A percentile compares a stretch with the other conserved stretches of the same genome.
Conservation (phyloP, 352 stramenopile species). For the Globisporangium parvum region DNA sequence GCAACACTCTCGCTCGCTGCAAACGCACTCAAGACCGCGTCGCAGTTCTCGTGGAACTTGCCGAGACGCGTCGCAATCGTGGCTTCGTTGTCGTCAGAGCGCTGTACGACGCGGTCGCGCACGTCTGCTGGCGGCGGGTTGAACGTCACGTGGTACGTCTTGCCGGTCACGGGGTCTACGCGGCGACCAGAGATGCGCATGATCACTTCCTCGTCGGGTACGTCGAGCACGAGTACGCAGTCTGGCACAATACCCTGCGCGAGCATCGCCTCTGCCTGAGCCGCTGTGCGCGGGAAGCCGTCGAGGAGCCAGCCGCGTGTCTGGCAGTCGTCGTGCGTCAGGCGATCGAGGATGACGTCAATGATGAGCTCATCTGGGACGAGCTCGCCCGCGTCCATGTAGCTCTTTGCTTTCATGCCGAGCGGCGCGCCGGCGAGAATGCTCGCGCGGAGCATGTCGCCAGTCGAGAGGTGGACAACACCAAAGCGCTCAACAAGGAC, state of each 20-base stretch:
- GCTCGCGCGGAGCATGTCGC: constrained; percentile 88
- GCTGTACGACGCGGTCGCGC: constrained; percentile 67
- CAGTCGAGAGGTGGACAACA: constrained; percentile 90
- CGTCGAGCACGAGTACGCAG: constrained; percentile 90
- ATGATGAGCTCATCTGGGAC: constrained; percentile 93
- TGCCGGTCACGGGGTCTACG: constrained; percentile 90
- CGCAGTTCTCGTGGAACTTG: constrained; percentile 74
- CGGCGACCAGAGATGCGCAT: constrained; percentile 94
- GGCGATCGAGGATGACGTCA: constrained; percentile 66
- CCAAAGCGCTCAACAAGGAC: constrained; percentile 81
- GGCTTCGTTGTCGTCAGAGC: constrained; percentile 91
- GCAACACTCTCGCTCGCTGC: constrained; percentile 22
- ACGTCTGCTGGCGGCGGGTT: constrained; percentile 82
- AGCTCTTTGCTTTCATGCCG: constrained; percentile 78
- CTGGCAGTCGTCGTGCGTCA: constrained; percentile 81
- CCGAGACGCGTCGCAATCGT: constrained; percentile 84
- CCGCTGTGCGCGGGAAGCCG: constrained; percentile 89
- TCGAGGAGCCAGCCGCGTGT: constrained; percentile 90
- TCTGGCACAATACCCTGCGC: constrained; percentile 67
- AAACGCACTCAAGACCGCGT: constrained; percentile 43
- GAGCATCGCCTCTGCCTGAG: constrained; percentile 81
- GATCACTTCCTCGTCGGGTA: constrained; percentile 93
- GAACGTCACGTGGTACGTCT: constrained; percentile 96
- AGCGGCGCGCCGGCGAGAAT: constrained; percentile 63
- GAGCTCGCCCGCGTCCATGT: constrained; percentile 88